phyloP scores from a whole-genome alignment of 2,329 filamentous ascomycete species.

The Fusarium sp. region DNA sequence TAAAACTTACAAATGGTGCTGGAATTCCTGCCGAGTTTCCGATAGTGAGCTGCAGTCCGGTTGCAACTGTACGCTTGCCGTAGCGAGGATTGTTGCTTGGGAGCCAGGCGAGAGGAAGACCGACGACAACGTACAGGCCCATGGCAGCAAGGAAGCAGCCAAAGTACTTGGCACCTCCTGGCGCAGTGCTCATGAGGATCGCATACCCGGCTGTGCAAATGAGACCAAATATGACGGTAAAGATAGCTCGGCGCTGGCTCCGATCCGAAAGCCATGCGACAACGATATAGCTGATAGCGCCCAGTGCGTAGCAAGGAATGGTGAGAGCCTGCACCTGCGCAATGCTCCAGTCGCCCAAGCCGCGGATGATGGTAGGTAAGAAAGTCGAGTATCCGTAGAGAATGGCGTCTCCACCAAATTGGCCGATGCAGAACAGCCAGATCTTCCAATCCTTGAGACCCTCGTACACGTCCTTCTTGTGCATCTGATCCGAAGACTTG shows the following conservation, averaged over 20 bases:
- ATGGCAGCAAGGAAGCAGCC: slow-evolving; percentile 74
- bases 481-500: slow-evolving; percentile 48
- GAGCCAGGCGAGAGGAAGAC: slow-evolving; percentile 58
- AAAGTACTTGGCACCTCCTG: slow-evolving; percentile 72
- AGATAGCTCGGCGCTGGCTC: slow-evolving; percentile 70
- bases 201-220: slow-evolving; percentile 71
- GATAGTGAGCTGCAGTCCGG: slow-evolving; percentile 74
- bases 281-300: slow-evolving; percentile 72
- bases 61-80: slow-evolving; percentile 75
- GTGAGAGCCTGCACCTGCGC: slow-evolving; percentile 74
- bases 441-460: slow-evolving; percentile 74
- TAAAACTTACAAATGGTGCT: slow-evolving; percentile 64
- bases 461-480: slow-evolving; percentile 70
- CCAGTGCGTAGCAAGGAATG: slow-evolving; percentile 76
- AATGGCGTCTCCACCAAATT: slow-evolving; percentile 76
- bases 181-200: slow-evolving; percentile 69
- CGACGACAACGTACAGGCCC: slow-evolving; percentile 68
- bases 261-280: slow-evolving; percentile 73
- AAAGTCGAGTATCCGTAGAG: slow-evolving; percentile 76
- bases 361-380: slow-evolving; percentile 76
- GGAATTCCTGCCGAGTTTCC: slow-evolving; percentile 76
- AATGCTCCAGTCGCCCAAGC: slow-evolving; percentile 64
- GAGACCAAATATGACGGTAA: slow-evolving; percentile 65
- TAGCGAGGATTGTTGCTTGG: slow-evolving; percentile 75
- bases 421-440: slow-evolving; percentile 71